Evolutionary conservation across 345 rosid genomes (phyloP).

Genomic region (Aquilaria yunnanensis): DNA sequence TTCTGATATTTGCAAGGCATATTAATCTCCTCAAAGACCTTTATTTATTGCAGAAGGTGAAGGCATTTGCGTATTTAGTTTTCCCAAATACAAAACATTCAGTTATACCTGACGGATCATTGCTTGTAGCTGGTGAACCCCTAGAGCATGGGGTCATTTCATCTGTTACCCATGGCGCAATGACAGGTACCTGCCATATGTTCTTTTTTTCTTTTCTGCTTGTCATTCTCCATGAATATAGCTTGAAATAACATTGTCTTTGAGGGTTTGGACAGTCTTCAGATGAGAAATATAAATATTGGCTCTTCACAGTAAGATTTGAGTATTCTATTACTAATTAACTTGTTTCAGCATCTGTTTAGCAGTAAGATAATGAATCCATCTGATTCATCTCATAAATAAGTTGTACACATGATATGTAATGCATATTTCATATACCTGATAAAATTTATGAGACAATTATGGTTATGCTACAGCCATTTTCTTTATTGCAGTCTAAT

Average conservation of each 20-base stretch:
- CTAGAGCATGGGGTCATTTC: constrained; percentile 72
- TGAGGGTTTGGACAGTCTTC: neutral
- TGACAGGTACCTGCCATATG: constrained; percentile 49
- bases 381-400: neutral
- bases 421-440: too few species aligned
- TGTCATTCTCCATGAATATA: neutral
- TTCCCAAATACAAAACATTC: constrained; percentile 70
- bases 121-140: constrained; percentile 43
- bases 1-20: neutral
- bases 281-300: neutral
- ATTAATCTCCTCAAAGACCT: constrained; percentile 4
- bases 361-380: too few species aligned
- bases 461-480: too few species aligned
- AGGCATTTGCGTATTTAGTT: constrained; percentile 70
- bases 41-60: constrained; percentile 58
- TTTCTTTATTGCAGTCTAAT: too few species aligned
- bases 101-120: constrained; percentile 46
- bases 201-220: neutral
- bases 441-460: too few species aligned
- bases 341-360: too few species aligned
- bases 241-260: neutral
- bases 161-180: constrained; percentile 68
- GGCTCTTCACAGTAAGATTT: constrained; percentile 1
- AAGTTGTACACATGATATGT: too few species aligned
- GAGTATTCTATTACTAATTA: neutral